Conservation (phyloP, 352 stramenopile genomes). For the Stramenopiles sp. region DNA sequence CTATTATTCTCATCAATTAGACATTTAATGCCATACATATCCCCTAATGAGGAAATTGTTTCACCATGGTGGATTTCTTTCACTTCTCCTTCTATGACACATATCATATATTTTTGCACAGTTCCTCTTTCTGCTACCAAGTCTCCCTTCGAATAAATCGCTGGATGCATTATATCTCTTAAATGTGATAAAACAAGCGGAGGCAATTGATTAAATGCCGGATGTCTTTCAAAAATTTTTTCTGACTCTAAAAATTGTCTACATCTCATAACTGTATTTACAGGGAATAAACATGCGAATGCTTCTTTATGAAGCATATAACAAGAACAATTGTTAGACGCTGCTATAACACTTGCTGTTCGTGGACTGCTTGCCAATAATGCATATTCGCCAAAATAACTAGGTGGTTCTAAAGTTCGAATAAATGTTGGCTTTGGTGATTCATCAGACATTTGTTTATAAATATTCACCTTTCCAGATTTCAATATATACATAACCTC, state of each 20-base stretch:
- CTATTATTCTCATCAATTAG: too few species aligned
- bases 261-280: not conserved
- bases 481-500: conserved; percentile 3
- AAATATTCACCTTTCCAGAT: not conserved
- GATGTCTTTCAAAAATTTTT: not conserved
- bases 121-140: not conserved
- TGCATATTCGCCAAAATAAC: conserved; percentile 5
- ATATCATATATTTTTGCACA: not conserved
- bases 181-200: not conserved
- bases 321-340: not conserved
- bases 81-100: too few species aligned
- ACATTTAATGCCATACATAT: too few species aligned
- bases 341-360: not conserved
- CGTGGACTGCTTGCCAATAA: not conserved
- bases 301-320: not conserved
- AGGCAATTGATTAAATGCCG: not conserved
- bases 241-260: not conserved
- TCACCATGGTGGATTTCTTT: too few species aligned
- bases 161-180: not conserved
- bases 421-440: not conserved
- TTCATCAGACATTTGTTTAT: not conserved
- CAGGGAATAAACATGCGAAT: not conserved
- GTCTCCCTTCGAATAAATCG: not conserved
- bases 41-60: too few species aligned
- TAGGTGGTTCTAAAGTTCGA: not conserved